Evolutionary conservation across 331 rosid genomes (phyloP), one percentile per base, ranked within the genome.

Genomic region (Acacia concinna): DNA sequence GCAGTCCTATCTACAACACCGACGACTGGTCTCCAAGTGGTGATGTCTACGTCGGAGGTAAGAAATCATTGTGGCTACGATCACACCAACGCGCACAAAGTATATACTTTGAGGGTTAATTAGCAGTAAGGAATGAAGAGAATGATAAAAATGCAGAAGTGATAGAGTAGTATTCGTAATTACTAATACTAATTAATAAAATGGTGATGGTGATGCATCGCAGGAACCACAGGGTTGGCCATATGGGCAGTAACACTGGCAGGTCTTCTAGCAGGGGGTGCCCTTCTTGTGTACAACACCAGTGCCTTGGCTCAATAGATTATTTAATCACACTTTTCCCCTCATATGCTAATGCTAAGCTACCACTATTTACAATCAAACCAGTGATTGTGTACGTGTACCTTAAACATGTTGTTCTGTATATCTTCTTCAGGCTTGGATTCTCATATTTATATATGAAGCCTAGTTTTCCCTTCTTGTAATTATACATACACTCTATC

Each of bases 221-320:
- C 84, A 95, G 99, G 99, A 43, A 20, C 81, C 2, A 91, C 98
- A 68, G 99, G 99, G 0, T 88, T 96, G 92, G 94, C 98, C 76
- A 96, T 93, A 59, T 96, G 99, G 99, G 99, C 99, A 14, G 97
- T 82, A 6, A 96, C 99, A 54, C 89, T 96, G 31, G 52, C 79
- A 63, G 99, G 97, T 30, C 84, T 96, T 80, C 97, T 96, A 11
- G 97, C 91, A 54, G 99, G 98, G 0, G 98, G 98, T 67, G 98
- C 87, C 10, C 99, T 96, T 65, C 99, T 96, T 81, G 99, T 96
- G 71, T 96, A 88, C 98, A 96, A 85, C 94, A 96, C 99, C 40
- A 91, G 99, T 84, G 99, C 98, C 68, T 83, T 96, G 90, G 80
- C 68, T 43, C 97, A 93, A 49, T 49, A 49, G 56, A 49, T 49